These are phyloP conservation scores for Phytophthora capsici DNA, from an alignment of 352 stramenopile species.

Conservation along the genomic window DNA sequence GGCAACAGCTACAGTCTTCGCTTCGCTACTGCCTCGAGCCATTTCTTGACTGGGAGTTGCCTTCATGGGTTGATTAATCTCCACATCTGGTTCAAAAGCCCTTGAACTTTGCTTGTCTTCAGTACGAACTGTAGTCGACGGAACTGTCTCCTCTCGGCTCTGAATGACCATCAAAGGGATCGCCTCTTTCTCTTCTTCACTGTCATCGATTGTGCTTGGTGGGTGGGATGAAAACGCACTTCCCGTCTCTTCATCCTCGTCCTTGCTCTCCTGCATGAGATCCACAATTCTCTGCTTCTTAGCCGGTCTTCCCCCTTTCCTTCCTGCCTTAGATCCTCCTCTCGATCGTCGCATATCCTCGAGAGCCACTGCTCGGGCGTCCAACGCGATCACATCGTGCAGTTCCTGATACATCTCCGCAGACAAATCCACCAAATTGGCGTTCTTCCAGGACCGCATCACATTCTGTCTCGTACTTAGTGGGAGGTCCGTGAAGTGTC, in stretches of 20 bases:
- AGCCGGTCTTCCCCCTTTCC: constrained; percentile 4
- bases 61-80: not conserved
- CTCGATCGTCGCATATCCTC: constrained; percentile 39
- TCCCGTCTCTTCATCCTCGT: constrained; percentile 24
- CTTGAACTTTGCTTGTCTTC: not conserved
- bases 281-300: constrained; percentile 22
- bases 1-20: not conserved
- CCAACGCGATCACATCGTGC: constrained; percentile 28
- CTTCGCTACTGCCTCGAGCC: not conserved
- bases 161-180: constrained; percentile 18
- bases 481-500: constrained; percentile 31
- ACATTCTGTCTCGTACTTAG: constrained; percentile 15
- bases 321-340: constrained; percentile 12
- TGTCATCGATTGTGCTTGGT: constrained; percentile 22
- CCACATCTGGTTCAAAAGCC: not conserved
- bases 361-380: constrained; percentile 30
- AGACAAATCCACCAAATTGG: constrained; percentile 43
- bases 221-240: constrained; percentile 25
- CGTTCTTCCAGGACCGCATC: constrained; percentile 46
- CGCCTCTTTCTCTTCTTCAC: constrained; percentile 36
- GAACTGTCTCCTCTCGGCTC: not conserved
- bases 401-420: constrained; percentile 32
- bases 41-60: not conserved
- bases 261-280: constrained; percentile 9
- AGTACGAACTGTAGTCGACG: too few relatives aligned